A percentile compares a stretch with the other conserved stretches of the same genome.
Evolutionary conservation across 164 flowering plant genomes (phyloP).

Genomic region (Umbellularia californica): DNA sequence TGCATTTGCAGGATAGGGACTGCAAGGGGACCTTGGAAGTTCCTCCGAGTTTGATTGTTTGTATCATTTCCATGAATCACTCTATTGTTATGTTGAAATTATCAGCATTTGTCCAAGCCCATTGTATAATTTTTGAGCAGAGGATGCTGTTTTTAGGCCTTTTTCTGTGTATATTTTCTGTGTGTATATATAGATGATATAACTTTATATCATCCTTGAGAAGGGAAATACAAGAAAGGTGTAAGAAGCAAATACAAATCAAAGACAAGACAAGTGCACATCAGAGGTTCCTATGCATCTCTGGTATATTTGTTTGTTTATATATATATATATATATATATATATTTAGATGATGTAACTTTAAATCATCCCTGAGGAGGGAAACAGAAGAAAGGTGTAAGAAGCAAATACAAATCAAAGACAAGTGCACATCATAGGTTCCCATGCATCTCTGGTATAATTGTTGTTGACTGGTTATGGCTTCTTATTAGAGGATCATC

Average conservation of each 20-base stretch:
- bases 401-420: neutral
- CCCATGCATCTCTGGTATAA: neutral
- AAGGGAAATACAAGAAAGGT: neutral
- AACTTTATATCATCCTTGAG: neutral
- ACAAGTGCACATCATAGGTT: neutral
- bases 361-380: neutral
- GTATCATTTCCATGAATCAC: too few relatives aligned
- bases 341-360: neutral
- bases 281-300: neutral
- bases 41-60: constrained; percentile 21
- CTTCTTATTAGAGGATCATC: too few relatives aligned
- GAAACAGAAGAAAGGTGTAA: neutral
- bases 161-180: neutral
- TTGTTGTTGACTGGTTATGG: too few relatives aligned
- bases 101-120: too few relatives aligned
- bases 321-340: too few relatives aligned
- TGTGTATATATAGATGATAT: too few relatives aligned
- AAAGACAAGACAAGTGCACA: neutral
- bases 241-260: neutral
- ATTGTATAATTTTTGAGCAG: neutral
- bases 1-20: constrained; percentile 35
- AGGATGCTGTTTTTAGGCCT: neutral
- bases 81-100: too few relatives aligned
- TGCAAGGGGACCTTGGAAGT: constrained; percentile 49
- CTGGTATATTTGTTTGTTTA: too few relatives aligned